Conservation (phyloP, 1,284 basidiomycete species). For the Puccinia polysora region DNA sequence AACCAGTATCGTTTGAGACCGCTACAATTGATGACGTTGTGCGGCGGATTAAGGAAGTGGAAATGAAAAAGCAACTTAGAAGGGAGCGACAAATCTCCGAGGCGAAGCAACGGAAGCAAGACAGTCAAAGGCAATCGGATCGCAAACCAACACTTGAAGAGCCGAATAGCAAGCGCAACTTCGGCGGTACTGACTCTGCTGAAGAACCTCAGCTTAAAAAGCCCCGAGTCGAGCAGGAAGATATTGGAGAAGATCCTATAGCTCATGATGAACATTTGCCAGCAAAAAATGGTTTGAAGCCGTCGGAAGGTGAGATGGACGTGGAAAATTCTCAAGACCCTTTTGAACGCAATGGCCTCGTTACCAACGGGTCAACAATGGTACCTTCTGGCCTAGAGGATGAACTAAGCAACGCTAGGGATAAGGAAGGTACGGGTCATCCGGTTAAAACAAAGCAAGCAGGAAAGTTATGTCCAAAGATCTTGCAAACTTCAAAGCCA, state of each 20-base stretch:
- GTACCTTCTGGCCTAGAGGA: too few species aligned
- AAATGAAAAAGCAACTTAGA: conserved; percentile 71
- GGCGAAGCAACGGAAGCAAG: conserved; percentile 23
- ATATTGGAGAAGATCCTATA: neutral
- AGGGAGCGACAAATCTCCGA: conserved; percentile 68
- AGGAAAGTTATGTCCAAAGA: neutral
- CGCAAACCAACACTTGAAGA: conserved; percentile 1
- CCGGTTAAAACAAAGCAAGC: neutral
- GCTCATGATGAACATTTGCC: neutral
- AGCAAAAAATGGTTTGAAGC: too few species aligned
- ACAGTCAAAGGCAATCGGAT: neutral
- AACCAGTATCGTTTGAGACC: conserved; percentile 62
- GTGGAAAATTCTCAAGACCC: too few species aligned
- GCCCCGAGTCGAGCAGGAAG: neutral
- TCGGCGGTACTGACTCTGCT: neutral
- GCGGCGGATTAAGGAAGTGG: conserved; percentile 66
- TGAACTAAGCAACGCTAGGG: neutral
- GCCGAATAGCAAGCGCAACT: neutral
- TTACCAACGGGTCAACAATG: too few species aligned
- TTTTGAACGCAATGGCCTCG: too few species aligned
- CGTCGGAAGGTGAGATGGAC: too few species aligned
- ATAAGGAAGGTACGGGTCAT: neutral
- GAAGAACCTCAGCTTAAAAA: conserved; percentile 13
- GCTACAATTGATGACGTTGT: conserved; percentile 61
- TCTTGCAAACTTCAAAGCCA: conserved; percentile 39